Conservation (phyloP, 164 flowering plant genomes). For the Annona squamosa region DNA sequence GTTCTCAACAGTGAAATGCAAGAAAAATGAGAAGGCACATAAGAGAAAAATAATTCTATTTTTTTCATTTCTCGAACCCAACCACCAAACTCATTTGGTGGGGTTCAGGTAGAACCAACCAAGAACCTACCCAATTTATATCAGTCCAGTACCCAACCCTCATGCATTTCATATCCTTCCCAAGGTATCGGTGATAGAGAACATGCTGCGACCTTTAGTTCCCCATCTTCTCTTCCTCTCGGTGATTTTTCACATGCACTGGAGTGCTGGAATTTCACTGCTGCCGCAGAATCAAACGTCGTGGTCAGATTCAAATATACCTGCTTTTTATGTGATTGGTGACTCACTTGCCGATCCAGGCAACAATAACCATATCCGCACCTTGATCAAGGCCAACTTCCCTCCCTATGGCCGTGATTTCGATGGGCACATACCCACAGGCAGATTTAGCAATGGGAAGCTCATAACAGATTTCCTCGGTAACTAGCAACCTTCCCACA, state of each 20-base stretch:
- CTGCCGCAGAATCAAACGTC: neutral
- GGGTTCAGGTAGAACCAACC: too few species aligned
- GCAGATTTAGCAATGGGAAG: constrained; percentile 45
- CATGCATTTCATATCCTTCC: neutral
- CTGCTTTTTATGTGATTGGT: constrained; percentile 40
- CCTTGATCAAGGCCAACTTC: constrained; percentile 26
- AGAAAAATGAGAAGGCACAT: too few species aligned
- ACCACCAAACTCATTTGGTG: too few species aligned
- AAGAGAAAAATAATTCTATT: too few species aligned
- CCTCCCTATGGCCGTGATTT: constrained; percentile 51
- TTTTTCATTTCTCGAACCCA: too few species aligned
- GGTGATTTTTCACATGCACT: neutral
- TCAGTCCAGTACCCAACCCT: neutral
- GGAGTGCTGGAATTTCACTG: neutral
- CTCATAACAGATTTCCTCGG: constrained; percentile 26
- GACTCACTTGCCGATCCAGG: constrained; percentile 52
- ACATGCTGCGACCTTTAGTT: neutral
- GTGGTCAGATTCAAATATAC: constrained; percentile 13
- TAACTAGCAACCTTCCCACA: constrained; percentile 3
- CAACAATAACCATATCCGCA: constrained; percentile 34
- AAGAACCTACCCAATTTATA: too few species aligned
- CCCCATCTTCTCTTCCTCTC: neutral
- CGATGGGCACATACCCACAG: constrained; percentile 31
- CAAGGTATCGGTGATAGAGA: too few species aligned
- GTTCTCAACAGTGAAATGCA: too few species aligned